Evolutionary conservation across 202 grass and related monocot genomes (phyloP), one percentile per base, ranked within the genome.

Genomic region (Digitaria exilis): DNA sequence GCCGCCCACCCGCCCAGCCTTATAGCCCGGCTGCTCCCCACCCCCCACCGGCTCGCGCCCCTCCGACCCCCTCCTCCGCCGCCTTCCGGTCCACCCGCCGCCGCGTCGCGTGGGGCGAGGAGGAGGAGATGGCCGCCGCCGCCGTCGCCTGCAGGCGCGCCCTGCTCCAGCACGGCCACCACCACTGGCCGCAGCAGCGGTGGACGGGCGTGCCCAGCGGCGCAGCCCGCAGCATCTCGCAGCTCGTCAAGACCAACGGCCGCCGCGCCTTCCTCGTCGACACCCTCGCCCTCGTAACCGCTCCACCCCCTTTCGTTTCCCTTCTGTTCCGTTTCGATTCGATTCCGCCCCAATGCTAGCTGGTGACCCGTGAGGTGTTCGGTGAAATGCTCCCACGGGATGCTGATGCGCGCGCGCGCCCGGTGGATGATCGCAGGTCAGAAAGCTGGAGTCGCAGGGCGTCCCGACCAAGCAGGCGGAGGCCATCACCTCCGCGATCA

Each of bases 171-270:
- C 88, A 84, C 69, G 37, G 14, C n/a, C 71, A 31, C 4, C 79
- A 67, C 11, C 82, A 62, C 10, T 83, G 68, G 89, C 77, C 57
- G 22, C 44, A 73, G 85, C 76, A 75, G 65, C 56, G n/a, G 1
- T 83, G 68, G 73, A n/a, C 66, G 24, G 18, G 48, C 28, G 26
- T 42, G 65, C 71, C 70, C 30, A 69, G 63, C 25, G 2, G 1
- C 65, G 35, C n/a, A n/a, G n/a, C 71, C 5, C 88, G 91, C 67
- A 42, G 24, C 73, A 87, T 96, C 56, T 95, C 93, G 39, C 92
- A 98, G 91, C 96, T 95, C 73, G 89, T 95, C 51, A 93, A 98
- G 87, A 91, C 87, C 68, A 98, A 95, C 82, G 93, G 89, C 30
- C 91, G 86, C 19, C 87, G 87, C 54, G 95, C 84, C 48, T 98